A percentile compares a stretch with the other conserved stretches of the same genome.
phyloP scores from a whole-genome alignment of 2,329 filamentous ascomycete genomes.

The Botryotinia narcissicola region DNA sequence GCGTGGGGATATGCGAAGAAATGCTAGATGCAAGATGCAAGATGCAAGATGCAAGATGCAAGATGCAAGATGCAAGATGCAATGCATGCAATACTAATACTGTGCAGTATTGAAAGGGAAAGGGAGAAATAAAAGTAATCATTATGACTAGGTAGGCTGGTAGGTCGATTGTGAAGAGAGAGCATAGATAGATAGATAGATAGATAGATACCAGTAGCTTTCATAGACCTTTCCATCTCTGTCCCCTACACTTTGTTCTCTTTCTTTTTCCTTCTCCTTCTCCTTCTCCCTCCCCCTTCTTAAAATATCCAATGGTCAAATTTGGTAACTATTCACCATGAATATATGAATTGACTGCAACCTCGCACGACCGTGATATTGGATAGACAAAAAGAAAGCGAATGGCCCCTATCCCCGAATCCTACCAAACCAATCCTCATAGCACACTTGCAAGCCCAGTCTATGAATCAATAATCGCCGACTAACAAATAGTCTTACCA shows the following conservation, averaged over 20 bases:
- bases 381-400: background rate
- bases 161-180: background rate
- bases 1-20: background rate
- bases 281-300: conserved; percentile 39
- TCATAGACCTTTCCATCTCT: background rate
- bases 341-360: background rate
- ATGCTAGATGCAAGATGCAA: background rate
- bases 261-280: background rate
- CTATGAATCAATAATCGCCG: background rate
- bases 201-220: background rate
- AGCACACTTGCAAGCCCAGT: background rate
- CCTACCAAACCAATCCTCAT: background rate
- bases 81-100: background rate
- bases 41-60: background rate
- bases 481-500: background rate
- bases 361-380: background rate
- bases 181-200: background rate
- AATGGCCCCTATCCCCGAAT: conserved; percentile 3
- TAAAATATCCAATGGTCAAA: conserved; percentile 30
- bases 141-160: background rate
- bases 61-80: background rate
- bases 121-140: background rate
- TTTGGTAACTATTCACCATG: background rate
- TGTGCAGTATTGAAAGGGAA: background rate
- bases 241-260: background rate